A percentile compares a stretch with the other conserved stretches of the same genome.
Evolutionary conservation across 192 early-diverging fungal genomes (phyloP).

Genomic region (Linderina pennispora): DNA sequence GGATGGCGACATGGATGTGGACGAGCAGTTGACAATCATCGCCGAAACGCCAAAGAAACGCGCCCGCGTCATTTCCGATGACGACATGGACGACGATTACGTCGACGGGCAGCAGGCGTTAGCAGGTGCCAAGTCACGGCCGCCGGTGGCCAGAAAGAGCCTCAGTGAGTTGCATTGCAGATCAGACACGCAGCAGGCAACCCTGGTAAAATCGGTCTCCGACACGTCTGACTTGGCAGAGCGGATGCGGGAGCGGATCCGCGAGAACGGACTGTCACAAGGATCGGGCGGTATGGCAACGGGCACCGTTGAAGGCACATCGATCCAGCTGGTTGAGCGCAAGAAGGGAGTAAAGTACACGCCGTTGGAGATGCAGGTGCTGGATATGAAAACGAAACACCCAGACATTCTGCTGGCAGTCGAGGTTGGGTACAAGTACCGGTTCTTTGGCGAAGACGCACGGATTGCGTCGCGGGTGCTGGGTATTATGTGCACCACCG

Average conservation of each 20-base stretch:
- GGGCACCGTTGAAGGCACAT: constrained; percentile 12
- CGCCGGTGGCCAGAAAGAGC: no score
- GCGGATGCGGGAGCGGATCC: constrained; percentile 22
- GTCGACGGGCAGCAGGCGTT: no score
- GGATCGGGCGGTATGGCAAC: not conserved
- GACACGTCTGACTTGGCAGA: constrained; percentile 18
- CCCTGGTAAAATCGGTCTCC: constrained; percentile 14
- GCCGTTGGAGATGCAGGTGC: constrained; percentile 77
- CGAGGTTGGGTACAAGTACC: constrained; percentile 93
- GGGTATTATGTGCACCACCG: constrained; percentile 72
- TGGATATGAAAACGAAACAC: constrained; percentile 65
- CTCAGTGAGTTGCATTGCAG: no score
- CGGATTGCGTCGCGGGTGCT: constrained; percentile 70
- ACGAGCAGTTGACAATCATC: no score
- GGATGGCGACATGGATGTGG: no score
- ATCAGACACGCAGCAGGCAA: not conserved
- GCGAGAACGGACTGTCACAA: not conserved
- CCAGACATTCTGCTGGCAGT: constrained; percentile 72
- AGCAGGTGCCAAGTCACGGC: no score
- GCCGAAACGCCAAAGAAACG: constrained; percentile 7
- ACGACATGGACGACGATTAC: no score
- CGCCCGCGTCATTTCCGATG: not conserved
- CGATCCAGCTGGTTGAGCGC: constrained; percentile 36
- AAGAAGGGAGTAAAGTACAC: constrained; percentile 52
- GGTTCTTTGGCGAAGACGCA: constrained; percentile 89